A percentile compares a stretch with the other conserved stretches of the same genome.
Evolutionary conservation across 345 rosid genomes (phyloP).

Genomic region (Salix exigua): DNA sequence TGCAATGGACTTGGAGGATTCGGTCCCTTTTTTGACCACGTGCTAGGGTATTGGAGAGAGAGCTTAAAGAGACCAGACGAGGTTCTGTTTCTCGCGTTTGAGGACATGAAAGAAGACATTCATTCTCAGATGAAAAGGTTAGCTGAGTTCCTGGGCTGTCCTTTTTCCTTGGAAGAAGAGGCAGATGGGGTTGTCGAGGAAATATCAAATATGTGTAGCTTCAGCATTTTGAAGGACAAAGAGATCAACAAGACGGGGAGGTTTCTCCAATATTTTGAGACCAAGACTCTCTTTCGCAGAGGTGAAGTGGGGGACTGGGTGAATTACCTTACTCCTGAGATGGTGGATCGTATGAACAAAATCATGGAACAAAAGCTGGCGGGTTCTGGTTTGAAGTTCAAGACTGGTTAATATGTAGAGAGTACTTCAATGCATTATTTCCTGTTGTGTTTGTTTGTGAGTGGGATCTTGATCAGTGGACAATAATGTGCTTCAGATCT

Average conservation of each 20-base stretch:
- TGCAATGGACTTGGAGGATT: conserved; percentile 26
- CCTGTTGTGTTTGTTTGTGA: no score
- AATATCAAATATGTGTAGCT: conserved; percentile 16
- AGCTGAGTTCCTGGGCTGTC: conserved; percentile 10
- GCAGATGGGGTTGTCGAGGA: conserved; percentile 4
- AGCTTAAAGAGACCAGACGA: conserved; percentile 23
- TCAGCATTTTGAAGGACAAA: conserved; percentile 10
- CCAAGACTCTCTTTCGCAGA: conserved; percentile 10
- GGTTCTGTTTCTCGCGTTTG: conserved; percentile 32
- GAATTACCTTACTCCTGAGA: conserved; percentile 14
- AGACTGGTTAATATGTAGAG: background rate
- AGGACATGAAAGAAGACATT: conserved; percentile 34
- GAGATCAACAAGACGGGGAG: conserved; percentile 17
- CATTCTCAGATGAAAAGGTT: conserved; percentile 18
- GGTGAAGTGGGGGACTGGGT: conserved; percentile 16
- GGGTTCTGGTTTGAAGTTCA: conserved; percentile 49
- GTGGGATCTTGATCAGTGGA: no score
- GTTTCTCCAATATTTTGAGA: background rate
- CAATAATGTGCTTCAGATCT: no score
- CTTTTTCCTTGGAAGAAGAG: conserved; percentile 18
- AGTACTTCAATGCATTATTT: no score
- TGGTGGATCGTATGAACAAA: conserved; percentile 7
- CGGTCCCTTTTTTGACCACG: conserved; percentile 42
- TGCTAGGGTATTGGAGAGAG: conserved; percentile 31
- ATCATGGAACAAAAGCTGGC: conserved; percentile 42